Percentiles rank a stretch among this genome's conserved stretches.
Evolutionary conservation across 1,284 basidiomycete genomes (phyloP).

Genomic region (Cutaneotrichosporon curvatum): DNA sequence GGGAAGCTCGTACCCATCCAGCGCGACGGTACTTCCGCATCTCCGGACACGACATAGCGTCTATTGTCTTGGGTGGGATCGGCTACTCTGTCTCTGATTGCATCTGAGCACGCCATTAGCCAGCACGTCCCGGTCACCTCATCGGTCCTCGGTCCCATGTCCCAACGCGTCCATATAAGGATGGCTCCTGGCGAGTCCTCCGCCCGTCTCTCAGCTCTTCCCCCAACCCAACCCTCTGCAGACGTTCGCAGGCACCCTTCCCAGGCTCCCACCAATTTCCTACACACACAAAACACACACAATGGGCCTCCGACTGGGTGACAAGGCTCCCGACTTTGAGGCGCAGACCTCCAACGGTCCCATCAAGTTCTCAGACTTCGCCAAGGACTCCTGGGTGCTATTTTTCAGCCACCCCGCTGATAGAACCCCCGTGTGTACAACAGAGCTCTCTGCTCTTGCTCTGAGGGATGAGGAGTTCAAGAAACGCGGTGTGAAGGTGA

Average conservation of each 20-base stretch:
- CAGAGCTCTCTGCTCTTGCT: slow-evolving; percentile 93
- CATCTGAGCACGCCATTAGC: too few species aligned
- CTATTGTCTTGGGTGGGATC: too few species aligned
- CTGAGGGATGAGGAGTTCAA: slow-evolving; percentile 76
- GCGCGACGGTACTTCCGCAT: too few species aligned
- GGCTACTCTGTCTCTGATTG: too few species aligned
- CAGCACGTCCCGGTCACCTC: too few species aligned
- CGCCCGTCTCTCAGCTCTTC: slow-evolving; percentile 2
- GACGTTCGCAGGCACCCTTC: too few species aligned
- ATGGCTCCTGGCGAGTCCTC: neutral
- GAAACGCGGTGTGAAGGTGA: slow-evolving; percentile 75
- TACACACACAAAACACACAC: slow-evolving; percentile 11
- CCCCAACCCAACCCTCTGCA: too few species aligned
- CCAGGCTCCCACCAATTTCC: slow-evolving; percentile 1
- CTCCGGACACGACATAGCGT: too few species aligned
- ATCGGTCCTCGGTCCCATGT: too few species aligned
- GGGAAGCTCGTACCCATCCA: too few species aligned
- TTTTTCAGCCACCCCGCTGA: slow-evolving; percentile 89
- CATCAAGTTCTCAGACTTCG: slow-evolving; percentile 80
- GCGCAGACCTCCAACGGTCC: slow-evolving; percentile 63
- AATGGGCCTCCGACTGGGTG: slow-evolving; percentile 42
- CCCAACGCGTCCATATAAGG: neutral
- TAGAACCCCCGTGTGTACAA: slow-evolving; percentile 67
- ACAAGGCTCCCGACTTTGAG: slow-evolving; percentile 41
- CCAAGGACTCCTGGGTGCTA: slow-evolving; percentile 80